A percentile compares a stretch with the other conserved stretches of the same genome.
phyloP scores from a whole-genome alignment of 2,329 filamentous ascomycete species.

The Sporothrix mexicana region DNA sequence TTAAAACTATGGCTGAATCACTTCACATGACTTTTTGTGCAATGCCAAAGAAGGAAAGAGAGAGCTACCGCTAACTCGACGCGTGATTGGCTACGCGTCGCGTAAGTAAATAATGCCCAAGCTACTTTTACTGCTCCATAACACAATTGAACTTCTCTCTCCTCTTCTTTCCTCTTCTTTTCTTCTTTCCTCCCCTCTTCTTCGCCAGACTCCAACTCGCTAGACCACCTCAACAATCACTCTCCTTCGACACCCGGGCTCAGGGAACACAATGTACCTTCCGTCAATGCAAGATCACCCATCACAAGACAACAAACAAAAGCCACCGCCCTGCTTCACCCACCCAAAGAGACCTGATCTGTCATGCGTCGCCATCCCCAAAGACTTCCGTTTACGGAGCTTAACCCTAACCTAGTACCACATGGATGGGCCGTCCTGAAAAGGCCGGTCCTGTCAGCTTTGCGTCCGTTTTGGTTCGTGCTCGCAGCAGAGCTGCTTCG shows the following conservation, averaged over 20 bases:
- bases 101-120: constrained; percentile 26
- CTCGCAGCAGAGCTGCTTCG: background rate
- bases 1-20: background rate
- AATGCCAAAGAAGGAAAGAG: background rate
- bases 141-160: background rate
- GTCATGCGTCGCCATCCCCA: constrained; percentile 74
- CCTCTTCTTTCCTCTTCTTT: constrained; percentile 1
- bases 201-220: background rate
- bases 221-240: constrained; percentile 14
- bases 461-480: constrained; percentile 24
- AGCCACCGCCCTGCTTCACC: constrained; percentile 8
- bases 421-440: background rate
- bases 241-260: background rate
- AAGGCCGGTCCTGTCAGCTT: background rate
- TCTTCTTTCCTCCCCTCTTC: constrained; percentile 3
- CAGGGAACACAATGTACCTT: constrained; percentile 1
- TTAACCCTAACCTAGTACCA: constrained; percentile 88
- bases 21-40: background rate
- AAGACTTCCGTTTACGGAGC: constrained; percentile 85
- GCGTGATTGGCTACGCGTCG: constrained; percentile 33
- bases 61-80: constrained; percentile 13
- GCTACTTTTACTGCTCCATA: constrained; percentile 4
- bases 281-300: background rate
- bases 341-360: constrained; percentile 25
- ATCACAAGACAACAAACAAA: background rate